Percentiles rank a stretch among this genome's conserved stretches.
Conservation (phyloP, 192 early-diverging fungal genomes). For the Chytriomyces sp. region DNA sequence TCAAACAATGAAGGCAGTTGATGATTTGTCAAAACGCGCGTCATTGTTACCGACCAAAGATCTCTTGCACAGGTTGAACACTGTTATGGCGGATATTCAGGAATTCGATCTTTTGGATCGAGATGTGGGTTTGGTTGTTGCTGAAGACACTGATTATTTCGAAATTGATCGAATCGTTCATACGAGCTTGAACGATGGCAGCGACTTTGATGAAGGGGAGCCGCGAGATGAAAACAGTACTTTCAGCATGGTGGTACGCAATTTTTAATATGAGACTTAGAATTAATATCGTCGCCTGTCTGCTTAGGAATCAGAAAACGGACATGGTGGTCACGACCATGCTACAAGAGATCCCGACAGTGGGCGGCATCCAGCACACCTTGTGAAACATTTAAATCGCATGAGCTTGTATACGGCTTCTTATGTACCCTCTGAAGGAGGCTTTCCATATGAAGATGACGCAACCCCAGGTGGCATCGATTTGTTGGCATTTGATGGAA, state of each 20-base stretch:
- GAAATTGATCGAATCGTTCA: neutral
- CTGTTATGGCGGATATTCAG: constrained; percentile 12
- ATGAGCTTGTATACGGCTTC: constrained; percentile 19
- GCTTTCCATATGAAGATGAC: no score
- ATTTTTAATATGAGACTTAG: neutral
- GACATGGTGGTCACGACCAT: neutral
- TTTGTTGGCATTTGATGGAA: no score
- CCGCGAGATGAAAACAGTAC: neutral
- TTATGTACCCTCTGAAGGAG: no score
- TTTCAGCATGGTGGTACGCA: neutral
- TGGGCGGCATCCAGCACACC: constrained; percentile 22
- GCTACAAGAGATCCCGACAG: no score
- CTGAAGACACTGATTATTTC: neutral
- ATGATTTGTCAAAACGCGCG: constrained; percentile 10
- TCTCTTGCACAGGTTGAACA: constrained; percentile 11
- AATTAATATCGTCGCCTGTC: neutral
- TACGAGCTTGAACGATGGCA: neutral
- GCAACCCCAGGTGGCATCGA: no score
- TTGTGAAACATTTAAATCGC: constrained; percentile 8
- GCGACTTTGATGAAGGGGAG: neutral
- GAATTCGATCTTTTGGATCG: neutral
- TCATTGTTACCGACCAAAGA: neutral
- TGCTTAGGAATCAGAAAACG: neutral
- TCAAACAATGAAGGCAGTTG: constrained; percentile 2
- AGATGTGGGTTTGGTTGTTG: neutral